phyloP scores from a whole-genome alignment of 352 stramenopile species.

The Pythium diclinum region DNA sequence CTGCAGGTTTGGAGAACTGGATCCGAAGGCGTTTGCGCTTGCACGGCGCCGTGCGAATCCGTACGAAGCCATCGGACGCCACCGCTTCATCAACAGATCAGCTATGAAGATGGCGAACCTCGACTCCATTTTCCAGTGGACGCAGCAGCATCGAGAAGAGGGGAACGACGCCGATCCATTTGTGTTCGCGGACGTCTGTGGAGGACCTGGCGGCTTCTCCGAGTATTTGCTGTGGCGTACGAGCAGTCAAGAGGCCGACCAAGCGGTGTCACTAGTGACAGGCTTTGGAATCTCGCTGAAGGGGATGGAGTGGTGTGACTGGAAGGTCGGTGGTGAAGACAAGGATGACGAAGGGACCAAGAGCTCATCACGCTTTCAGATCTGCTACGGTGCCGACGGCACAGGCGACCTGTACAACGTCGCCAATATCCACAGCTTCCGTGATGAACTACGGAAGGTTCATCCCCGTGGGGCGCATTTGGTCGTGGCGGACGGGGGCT shows the following conservation, averaged over 20 bases:
- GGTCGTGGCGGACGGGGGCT: slow-evolving; percentile 70
- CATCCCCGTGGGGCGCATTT: slow-evolving; percentile 48
- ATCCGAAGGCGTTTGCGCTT: slow-evolving; percentile 32
- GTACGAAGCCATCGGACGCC: slow-evolving; percentile 55
- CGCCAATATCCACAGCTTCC: slow-evolving; percentile 57
- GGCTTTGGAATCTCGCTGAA: slow-evolving; percentile 73
- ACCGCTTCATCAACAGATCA: slow-evolving; percentile 73
- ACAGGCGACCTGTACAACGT: slow-evolving; percentile 66
- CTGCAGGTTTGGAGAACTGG: slow-evolving; percentile 40
- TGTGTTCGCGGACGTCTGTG: slow-evolving; percentile 75
- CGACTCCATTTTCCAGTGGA: slow-evolving; percentile 63
- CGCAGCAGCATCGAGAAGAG: slow-evolving; percentile 5
- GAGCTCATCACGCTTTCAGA: slow-evolving; percentile 26
- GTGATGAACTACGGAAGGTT: slow-evolving; percentile 29
- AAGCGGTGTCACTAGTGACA: too few relatives aligned
- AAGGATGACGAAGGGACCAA: slow-evolving; percentile 3
- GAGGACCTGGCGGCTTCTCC: slow-evolving; percentile 75
- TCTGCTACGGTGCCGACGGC: slow-evolving; percentile 66
- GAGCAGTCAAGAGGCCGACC: neutral
- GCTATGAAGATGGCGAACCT: slow-evolving; percentile 82
- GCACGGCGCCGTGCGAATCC: slow-evolving; percentile 48
- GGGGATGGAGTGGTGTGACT: slow-evolving; percentile 43
- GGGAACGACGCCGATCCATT: slow-evolving; percentile 23
- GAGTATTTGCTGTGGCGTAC: slow-evolving; percentile 71
- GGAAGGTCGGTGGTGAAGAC: slow-evolving; percentile 26